Percentiles rank a stretch among this genome's conserved stretches.
Evolutionary conservation across 768 basidiomycete species (phyloP).

Genomic region (Mycena floridula): DNA sequence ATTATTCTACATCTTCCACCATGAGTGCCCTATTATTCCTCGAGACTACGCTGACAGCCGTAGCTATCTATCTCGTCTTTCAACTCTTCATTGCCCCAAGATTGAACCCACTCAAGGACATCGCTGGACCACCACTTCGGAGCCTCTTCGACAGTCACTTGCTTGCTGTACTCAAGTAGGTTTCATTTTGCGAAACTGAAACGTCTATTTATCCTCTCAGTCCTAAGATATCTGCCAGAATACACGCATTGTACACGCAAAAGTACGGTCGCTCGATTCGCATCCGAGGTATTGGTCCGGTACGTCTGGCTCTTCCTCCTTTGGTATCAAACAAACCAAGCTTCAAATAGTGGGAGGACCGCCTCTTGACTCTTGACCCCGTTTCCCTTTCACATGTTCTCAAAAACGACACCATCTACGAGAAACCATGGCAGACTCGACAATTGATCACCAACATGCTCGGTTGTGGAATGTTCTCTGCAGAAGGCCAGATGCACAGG

Average conservation of each 20-base stretch:
- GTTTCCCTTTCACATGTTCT: slow-evolving; percentile 68
- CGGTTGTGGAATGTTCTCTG: slow-evolving; percentile 77
- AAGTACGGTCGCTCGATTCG: slow-evolving; percentile 67
- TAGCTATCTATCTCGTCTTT: slow-evolving; percentile 22
- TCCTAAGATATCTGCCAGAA: slow-evolving; percentile 44
- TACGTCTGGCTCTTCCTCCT: slow-evolving; percentile 29
- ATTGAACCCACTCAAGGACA: slow-evolving; percentile 40
- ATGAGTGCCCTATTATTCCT: slow-evolving; percentile 8
- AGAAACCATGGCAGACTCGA: slow-evolving; percentile 82
- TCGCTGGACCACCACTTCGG: slow-evolving; percentile 56
- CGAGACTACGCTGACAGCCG: background rate
- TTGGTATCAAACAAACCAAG: background rate
- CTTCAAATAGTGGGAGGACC: slow-evolving; percentile 58
- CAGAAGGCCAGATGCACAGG: slow-evolving; percentile 73
- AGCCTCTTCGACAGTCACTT: slow-evolving; percentile 51
- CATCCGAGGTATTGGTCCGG: slow-evolving; percentile 62
- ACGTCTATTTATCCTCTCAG: slow-evolving; percentile 22
- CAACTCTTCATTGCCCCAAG: slow-evolving; percentile 23
- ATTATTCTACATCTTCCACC: background rate
- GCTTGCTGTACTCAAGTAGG: slow-evolving; percentile 51
- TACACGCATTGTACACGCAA: slow-evolving; percentile 46
- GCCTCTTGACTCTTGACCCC: slow-evolving; percentile 80
- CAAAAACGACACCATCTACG: slow-evolving; percentile 64
- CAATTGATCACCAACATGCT: slow-evolving; percentile 70
- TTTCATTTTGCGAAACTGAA: slow-evolving; percentile 2